Conservation (phyloP, 306 rosid species). For the Canavalia ensiformis region DNA sequence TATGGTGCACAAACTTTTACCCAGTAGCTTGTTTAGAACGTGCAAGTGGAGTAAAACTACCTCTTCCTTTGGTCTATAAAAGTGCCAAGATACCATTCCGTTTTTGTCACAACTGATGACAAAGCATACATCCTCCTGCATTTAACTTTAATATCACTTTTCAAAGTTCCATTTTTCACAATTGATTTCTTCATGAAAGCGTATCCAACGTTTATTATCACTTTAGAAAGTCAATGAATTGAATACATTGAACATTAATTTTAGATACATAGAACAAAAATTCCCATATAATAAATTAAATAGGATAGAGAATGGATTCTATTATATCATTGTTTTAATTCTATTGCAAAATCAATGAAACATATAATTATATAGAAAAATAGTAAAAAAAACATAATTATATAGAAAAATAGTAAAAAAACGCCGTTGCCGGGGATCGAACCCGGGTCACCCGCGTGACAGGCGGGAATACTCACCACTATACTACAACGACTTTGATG, state of each 20-base stretch:
- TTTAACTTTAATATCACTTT: no score
- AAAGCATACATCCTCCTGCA: no score
- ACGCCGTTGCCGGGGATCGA: slow-evolving; percentile 60
- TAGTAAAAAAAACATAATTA: background rate
- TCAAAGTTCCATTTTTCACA: background rate
- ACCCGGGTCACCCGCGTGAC: slow-evolving; percentile 60
- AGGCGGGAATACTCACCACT: slow-evolving; percentile 58
- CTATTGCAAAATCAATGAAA: no score
- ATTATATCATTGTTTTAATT: no score
- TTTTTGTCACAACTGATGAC: no score
- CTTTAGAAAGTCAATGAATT: background rate
- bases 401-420: background rate
- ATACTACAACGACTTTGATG: slow-evolving; percentile 47
- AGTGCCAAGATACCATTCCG: background rate
- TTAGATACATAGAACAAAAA: background rate
- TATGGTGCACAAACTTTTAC: no score
- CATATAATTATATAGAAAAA: background rate
- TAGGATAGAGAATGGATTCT: no score
- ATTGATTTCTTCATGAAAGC: background rate
- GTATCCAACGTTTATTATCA: background rate
- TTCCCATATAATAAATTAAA: no score
- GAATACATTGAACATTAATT: background rate
- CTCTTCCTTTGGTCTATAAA: no score
- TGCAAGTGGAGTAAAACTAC: no score
- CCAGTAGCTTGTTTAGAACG: no score